These are phyloP conservation scores for Torulaspora globosa DNA, from an alignment of 1,139 yeast genomes.

Conservation along the genomic window DNA sequence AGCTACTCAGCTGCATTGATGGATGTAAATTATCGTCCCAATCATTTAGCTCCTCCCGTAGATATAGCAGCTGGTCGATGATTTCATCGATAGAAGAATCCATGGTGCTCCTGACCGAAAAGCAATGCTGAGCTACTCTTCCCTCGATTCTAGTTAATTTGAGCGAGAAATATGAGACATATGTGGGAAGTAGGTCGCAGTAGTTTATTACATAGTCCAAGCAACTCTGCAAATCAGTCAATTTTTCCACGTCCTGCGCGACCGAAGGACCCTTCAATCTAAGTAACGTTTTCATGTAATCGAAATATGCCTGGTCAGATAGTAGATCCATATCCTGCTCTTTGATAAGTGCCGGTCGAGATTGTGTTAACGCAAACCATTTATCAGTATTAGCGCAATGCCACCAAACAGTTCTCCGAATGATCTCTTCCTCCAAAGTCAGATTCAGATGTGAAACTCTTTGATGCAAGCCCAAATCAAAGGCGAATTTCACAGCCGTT, in stretches of 20 bases:
- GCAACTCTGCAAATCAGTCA: slow-evolving; percentile 20
- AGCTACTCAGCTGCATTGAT: slow-evolving; percentile 24
- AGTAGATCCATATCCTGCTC: slow-evolving; percentile 25
- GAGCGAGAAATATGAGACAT: slow-evolving; percentile 24
- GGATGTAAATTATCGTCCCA: slow-evolving; percentile 30
- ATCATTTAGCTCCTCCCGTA: slow-evolving; percentile 19
- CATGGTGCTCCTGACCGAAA: slow-evolving; percentile 21
- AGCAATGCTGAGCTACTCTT: slow-evolving; percentile 21
- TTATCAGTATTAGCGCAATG: slow-evolving; percentile 28
- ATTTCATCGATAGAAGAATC: slow-evolving; percentile 26
- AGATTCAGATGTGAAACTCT: slow-evolving; percentile 18
- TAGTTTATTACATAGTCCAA: slow-evolving; percentile 20
- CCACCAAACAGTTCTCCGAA: slow-evolving; percentile 29
- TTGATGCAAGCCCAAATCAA: slow-evolving; percentile 25
- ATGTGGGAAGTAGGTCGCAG: slow-evolving; percentile 24
- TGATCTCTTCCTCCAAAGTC: slow-evolving; percentile 18
- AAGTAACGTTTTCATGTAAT: slow-evolving; percentile 17
- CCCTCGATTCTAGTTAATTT: slow-evolving; percentile 21
- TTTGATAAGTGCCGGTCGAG: slow-evolving; percentile 26
- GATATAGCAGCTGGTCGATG: slow-evolving; percentile 19
- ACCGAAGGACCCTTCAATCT: slow-evolving; percentile 12
- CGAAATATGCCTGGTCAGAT: slow-evolving; percentile 23
- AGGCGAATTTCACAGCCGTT: slow-evolving; percentile 29
- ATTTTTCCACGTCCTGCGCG: slow-evolving; percentile 16
- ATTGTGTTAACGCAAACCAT: slow-evolving; percentile 22